These are phyloP conservation scores for Entrophospora sp. DNA, from an alignment of 192 early-diverging fungal species.

Conservation along the genomic window DNA sequence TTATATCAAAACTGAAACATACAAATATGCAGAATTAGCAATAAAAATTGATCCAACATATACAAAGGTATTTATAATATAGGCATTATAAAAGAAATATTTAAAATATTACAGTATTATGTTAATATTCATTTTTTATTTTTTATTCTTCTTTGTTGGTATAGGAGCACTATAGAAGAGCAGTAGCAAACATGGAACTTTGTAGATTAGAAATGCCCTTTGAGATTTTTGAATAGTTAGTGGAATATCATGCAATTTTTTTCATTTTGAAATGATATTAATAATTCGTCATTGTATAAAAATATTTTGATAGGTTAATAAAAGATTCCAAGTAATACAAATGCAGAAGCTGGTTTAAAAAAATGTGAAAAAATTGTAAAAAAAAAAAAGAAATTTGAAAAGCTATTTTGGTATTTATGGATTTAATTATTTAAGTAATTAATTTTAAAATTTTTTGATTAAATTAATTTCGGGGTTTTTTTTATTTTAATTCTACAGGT, in stretches of 20 bases:
- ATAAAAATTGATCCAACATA: slow-evolving; percentile 60
- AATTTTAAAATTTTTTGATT: background rate
- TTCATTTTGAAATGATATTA: too few species aligned
- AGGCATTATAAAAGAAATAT: too few species aligned
- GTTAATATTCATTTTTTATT: background rate
- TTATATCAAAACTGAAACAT: slow-evolving; percentile 77
- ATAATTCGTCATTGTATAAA: too few species aligned
- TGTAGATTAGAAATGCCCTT: slow-evolving; percentile 71
- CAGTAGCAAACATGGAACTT: slow-evolving; percentile 79
- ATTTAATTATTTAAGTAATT: background rate
- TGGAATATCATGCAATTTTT: too few species aligned
- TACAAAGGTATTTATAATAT: too few species aligned
- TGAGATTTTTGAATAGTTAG: slow-evolving; percentile 59
- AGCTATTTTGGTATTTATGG: slow-evolving; percentile 66
- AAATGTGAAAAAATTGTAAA: slow-evolving; percentile 90
- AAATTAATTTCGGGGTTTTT: too few species aligned
- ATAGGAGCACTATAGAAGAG: slow-evolving; percentile 91
- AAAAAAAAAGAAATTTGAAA: slow-evolving; percentile 83
- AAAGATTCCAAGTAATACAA: slow-evolving; percentile 69
- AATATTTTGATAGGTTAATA: slow-evolving; percentile 45
- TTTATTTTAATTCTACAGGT: background rate
- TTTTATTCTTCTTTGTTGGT: background rate
- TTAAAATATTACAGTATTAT: too few species aligned
- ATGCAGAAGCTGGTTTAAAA: slow-evolving; percentile 66
- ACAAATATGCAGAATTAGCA: slow-evolving; percentile 69